A percentile compares a stretch with the other conserved stretches of the same genome.
Evolutionary conservation across 805 yeast genomes (phyloP).

Genomic region (Kurtzmaniella cleridarum): DNA sequence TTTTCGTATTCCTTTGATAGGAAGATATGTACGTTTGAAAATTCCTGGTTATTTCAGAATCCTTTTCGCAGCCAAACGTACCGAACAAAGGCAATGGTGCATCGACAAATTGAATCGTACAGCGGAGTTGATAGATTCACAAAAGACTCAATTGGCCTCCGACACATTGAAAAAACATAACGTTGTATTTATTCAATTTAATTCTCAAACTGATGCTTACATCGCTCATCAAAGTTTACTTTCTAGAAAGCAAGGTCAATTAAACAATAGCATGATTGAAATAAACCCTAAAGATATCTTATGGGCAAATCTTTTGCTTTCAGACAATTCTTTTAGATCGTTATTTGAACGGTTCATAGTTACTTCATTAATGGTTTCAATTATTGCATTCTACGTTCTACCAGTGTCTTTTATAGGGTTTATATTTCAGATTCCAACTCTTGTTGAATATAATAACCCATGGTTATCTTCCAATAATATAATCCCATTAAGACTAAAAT

Average conservation of each 20-base stretch:
- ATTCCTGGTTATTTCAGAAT: conserved; percentile 27
- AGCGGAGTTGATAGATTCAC: conserved; percentile 13
- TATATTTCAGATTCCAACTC: conserved; percentile 65
- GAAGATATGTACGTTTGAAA: conserved; percentile 14
- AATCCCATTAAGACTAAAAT: conserved; percentile 49
- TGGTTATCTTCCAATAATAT: conserved; percentile 48
- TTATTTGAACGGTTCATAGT: conserved; percentile 40
- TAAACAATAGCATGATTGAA: conserved; percentile 43
- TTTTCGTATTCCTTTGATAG: conserved; percentile 15
- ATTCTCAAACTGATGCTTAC: conserved; percentile 50
- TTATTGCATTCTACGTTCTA: conserved; percentile 63
- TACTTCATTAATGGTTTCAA: conserved; percentile 37
- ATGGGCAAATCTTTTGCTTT: conserved; percentile 57
- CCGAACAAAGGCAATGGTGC: conserved; percentile 23
- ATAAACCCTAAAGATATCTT: conserved; percentile 63
- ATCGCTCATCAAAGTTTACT: conserved; percentile 57
- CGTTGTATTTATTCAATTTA: conserved; percentile 61
- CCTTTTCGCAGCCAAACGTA: conserved; percentile 17
- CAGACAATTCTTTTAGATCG: conserved; percentile 27
- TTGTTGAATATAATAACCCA: conserved; percentile 58
- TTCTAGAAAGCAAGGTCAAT: conserved; percentile 35
- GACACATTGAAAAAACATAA: conserved; percentile 21
- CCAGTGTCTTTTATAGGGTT: conserved; percentile 81
- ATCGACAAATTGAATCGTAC: conserved; percentile 12
- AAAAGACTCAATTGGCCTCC: conserved; percentile 12